phyloP scores from a whole-genome alignment of 257 asterid species.

The Henckelia pumila region DNA sequence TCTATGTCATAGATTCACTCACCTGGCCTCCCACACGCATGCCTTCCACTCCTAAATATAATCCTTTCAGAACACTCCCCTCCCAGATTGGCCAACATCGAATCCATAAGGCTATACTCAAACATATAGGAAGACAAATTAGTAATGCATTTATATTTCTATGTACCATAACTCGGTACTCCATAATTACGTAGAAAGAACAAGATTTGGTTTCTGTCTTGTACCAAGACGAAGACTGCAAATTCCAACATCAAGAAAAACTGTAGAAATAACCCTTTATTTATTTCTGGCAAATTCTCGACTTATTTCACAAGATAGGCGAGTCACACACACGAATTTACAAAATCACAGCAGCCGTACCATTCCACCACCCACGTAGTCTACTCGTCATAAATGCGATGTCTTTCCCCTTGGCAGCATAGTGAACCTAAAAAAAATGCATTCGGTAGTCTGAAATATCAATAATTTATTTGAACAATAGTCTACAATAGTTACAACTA shows the following conservation, averaged over 20 bases:
- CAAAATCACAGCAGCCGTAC: slow-evolving; percentile 38
- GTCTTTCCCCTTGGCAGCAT: slow-evolving; percentile 92
- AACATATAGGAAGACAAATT: slow-evolving; percentile 12
- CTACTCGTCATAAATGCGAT: slow-evolving; percentile 91
- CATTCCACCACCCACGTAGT: slow-evolving; percentile 93
- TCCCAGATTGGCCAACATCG: slow-evolving; percentile 87
- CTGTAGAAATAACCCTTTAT: not conserved
- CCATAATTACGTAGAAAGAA: no score
- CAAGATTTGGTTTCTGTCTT: no score
- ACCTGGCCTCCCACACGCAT: slow-evolving; percentile 99
- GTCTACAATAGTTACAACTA: slow-evolving; percentile 17
- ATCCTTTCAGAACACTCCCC: slow-evolving; percentile 88
- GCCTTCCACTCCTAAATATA: slow-evolving; percentile 92
- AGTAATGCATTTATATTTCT: no score
- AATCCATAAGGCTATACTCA: slow-evolving; percentile 87
- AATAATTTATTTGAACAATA: not conserved
- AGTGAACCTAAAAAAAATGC: slow-evolving; percentile 64
- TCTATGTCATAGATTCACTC: slow-evolving; percentile 22
- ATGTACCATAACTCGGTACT: no score
- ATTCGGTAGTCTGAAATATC: slow-evolving; percentile 14
- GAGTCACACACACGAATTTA: not conserved
- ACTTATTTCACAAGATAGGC: not conserved
- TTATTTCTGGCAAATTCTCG: no score
- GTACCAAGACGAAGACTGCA: no score
- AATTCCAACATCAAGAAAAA: not conserved